Base-by-base conservation (phyloP, 2,329 filamentous ascomycete species). In the Penicillium rolfsii region DNA sequence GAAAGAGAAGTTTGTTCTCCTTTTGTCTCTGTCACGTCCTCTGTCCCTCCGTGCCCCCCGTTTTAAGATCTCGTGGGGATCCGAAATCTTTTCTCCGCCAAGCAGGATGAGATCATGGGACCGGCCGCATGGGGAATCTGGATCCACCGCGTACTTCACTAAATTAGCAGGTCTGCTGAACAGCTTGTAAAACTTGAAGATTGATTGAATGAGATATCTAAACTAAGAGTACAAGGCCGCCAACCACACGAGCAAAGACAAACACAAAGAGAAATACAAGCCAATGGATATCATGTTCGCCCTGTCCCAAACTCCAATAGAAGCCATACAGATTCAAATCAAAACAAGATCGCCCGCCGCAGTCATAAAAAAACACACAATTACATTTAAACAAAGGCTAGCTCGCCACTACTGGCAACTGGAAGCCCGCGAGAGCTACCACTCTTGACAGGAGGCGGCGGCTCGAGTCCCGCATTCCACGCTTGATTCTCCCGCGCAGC, bases 251-350 rank as follows among this genome's bases (percentile, higher is more conserved):
- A 19, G 35, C 5, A 36, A 26, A 24, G 30, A 46, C 26, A 11
- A 38, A 56, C n/a, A 55, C 41, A 46, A 35, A 56, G 36, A 45
- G 24, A 54, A 35, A 54, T 38, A 43, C 4, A 59, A 56, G 30
- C 61, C 60, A 67, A 66, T 70, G 67, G 69, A 71, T 69, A 69
- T 68, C 67, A 68, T 64, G 61, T 60, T 65, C 66, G 65, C 65
- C 66, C 65, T 69, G 62, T 65, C 59, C 52, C 62, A 24, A 66
- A 66, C 65, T 58, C 64, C 67, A 59, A 62, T 52, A 24, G 11
- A 52, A 60, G 41, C 43, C n/a, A 62, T 35, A 56, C 24, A 35
- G 4, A 53, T 35, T 30, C 41, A 49, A 58, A 52, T 22, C 9
- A 30, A 30, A 50, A 28, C 33, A 57, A 26, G 12, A 36, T 36